Evolutionary conservation across 2,329 filamentous ascomycete species (phyloP).

Genomic region (Stenocarpella maydis): DNA sequence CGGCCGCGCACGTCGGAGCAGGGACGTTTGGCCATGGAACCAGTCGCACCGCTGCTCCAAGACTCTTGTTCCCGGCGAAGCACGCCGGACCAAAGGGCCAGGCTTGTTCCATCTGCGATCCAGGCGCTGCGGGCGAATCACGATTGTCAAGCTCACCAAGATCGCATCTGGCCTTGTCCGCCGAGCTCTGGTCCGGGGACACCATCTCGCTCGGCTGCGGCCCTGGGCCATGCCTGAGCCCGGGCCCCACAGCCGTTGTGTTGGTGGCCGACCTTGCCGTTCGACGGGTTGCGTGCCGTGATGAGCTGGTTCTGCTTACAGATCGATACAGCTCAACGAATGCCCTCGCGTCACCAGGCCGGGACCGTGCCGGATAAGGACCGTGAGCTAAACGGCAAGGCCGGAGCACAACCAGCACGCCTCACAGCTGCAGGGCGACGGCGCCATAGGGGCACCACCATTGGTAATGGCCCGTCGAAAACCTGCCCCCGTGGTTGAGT

Average conservation of each 20-base stretch:
- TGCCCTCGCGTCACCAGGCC: not conserved
- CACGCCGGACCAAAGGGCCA: not conserved
- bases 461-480: not conserved
- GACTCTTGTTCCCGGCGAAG: not conserved
- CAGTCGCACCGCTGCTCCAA: slow-evolving; percentile 12
- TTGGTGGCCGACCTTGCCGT: slow-evolving; percentile 16
- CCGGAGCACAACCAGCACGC: not conserved
- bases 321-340: not conserved
- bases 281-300: not conserved
- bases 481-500: not conserved
- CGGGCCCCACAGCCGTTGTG: not conserved
- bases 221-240: not conserved
- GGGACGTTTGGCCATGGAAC: not conserved
- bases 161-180: not conserved
- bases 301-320: not conserved
- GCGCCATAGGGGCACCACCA: not conserved
- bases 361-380: not conserved
- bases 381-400: not conserved
- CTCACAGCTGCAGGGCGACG: slow-evolving; percentile 1
- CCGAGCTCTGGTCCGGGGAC: not conserved
- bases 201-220: not conserved
- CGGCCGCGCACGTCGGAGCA: slow-evolving; percentile 14
- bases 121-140: not conserved
- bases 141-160: not conserved
- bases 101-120: not conserved